Percentiles rank a stretch among this genome's conserved stretches.
Conservation (phyloP, 2,329 filamentous ascomycete species). For the Zymoseptoria tritici region DNA sequence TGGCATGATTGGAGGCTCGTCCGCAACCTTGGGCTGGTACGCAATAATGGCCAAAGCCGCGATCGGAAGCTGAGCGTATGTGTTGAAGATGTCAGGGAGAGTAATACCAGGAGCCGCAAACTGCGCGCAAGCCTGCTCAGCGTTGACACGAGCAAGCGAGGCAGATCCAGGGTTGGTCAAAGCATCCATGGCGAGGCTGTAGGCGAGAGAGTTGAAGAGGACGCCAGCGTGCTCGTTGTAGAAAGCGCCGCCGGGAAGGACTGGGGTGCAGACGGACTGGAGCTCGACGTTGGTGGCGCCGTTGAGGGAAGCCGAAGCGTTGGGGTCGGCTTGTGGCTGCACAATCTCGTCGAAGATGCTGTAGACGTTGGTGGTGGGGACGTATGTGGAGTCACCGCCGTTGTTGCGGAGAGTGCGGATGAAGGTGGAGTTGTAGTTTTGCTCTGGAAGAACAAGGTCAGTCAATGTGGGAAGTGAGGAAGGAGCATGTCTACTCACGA, state of each 20-base stretch:
- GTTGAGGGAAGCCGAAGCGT: conserved; percentile 40
- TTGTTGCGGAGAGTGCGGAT: conserved; percentile 37
- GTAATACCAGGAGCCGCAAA: conserved; percentile 32
- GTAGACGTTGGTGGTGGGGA: conserved; percentile 50
- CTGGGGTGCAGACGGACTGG: conserved; percentile 36
- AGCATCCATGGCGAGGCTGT: conserved; percentile 40
- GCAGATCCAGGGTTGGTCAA: conserved; percentile 41
- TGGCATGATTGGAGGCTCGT: conserved; percentile 34
- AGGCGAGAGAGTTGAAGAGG: conserved; percentile 41
- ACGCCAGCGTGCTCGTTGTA: conserved; percentile 44
- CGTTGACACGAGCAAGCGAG: conserved; percentile 31
- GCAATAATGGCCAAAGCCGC: conserved; percentile 30
- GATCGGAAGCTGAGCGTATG: conserved; percentile 34
- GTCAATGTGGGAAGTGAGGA: not conserved
- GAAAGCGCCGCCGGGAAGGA: conserved; percentile 31
- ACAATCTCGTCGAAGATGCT: conserved; percentile 46
- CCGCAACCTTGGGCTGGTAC: conserved; percentile 29
- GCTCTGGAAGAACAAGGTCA: conserved; percentile 28
- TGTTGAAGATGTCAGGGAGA: conserved; percentile 37
- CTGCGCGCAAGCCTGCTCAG: conserved; percentile 32
- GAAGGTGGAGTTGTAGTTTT: conserved; percentile 39
- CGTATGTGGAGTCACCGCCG: conserved; percentile 46
- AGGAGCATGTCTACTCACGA: conserved; percentile 13
- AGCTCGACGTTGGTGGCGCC: conserved; percentile 39
- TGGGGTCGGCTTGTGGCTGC: conserved; percentile 40